These are phyloP conservation scores for Penicillium expansum DNA, from an alignment of 2,329 filamentous ascomycete genomes.

Conservation along the genomic window DNA sequence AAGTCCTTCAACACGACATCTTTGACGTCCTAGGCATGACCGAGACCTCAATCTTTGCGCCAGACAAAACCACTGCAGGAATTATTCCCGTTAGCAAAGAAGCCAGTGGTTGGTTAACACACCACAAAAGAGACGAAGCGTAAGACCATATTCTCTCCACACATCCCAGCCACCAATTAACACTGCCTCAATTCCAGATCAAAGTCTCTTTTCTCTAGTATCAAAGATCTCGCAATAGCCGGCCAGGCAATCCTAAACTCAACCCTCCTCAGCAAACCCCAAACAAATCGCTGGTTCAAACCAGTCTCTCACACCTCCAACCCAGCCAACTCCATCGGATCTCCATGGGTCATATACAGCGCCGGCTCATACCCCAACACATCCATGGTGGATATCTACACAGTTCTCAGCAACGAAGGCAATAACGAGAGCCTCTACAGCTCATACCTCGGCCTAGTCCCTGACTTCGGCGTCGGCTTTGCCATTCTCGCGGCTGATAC, in stretches of 20 bases:
- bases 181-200: not conserved
- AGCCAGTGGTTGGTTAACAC: not conserved
- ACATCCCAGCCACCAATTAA: not conserved
- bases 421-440: not conserved
- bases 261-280: slow-evolving; percentile 30
- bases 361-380: not conserved
- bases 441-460: not conserved
- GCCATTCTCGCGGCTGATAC: not conserved
- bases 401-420: not conserved
- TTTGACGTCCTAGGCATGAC: not conserved
- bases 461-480: not conserved
- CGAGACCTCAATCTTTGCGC: not conserved
- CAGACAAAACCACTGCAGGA: not conserved
- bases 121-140: not conserved
- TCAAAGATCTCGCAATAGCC: not conserved
- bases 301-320: slow-evolving; percentile 33
- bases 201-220: not conserved
- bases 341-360: not conserved
- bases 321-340: not conserved
- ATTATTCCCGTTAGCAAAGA: not conserved
- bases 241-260: slow-evolving; percentile 35
- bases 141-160: not conserved
- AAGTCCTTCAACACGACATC: not conserved
- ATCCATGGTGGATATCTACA: not conserved
- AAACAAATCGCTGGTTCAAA: slow-evolving; percentile 44